These are phyloP conservation scores for Umbelopsis isabellina DNA, from an alignment of 192 early-diverging fungal genomes.

Conservation along the genomic window DNA sequence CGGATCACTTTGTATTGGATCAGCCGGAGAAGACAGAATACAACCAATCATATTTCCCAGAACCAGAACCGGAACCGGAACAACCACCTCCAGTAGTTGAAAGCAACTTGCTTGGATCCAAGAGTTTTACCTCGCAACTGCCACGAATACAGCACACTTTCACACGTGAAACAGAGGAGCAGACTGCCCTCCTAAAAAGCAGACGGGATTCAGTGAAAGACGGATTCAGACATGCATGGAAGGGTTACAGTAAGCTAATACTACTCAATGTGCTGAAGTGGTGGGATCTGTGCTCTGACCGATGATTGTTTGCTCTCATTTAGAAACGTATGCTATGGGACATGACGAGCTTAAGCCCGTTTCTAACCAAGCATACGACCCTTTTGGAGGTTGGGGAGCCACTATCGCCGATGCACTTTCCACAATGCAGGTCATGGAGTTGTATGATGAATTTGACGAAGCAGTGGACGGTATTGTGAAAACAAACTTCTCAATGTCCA, in stretches of 20 bases:
- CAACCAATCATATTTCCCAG: neutral
- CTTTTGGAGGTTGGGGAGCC: slow-evolving; percentile 57
- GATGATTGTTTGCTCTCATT: neutral
- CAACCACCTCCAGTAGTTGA: neutral
- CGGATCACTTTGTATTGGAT: no score
- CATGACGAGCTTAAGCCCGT: slow-evolving; percentile 64
- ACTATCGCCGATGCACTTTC: slow-evolving; percentile 86
- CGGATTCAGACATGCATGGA: slow-evolving; percentile 71
- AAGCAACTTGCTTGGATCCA: neutral
- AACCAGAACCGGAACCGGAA: neutral
- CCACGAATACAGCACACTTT: slow-evolving; percentile 22
- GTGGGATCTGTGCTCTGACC: neutral
- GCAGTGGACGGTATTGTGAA: slow-evolving; percentile 31
- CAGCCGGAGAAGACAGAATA: neutral
- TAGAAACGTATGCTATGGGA: slow-evolving; percentile 67
- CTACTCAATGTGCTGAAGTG: neutral
- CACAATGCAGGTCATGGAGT: slow-evolving; percentile 83
- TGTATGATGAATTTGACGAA: slow-evolving; percentile 76
- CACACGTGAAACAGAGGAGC: neutral
- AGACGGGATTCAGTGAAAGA: slow-evolving; percentile 51
- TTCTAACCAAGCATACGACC: slow-evolving; percentile 24
- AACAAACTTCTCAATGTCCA: slow-evolving; percentile 55
- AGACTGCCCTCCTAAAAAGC: slow-evolving; percentile 10
- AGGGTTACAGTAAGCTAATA: slow-evolving; percentile 59
- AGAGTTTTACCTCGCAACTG: slow-evolving; percentile 15